Base-by-base conservation (phyloP, 345 rosid species). In the Pistacia atlantica region DNA sequence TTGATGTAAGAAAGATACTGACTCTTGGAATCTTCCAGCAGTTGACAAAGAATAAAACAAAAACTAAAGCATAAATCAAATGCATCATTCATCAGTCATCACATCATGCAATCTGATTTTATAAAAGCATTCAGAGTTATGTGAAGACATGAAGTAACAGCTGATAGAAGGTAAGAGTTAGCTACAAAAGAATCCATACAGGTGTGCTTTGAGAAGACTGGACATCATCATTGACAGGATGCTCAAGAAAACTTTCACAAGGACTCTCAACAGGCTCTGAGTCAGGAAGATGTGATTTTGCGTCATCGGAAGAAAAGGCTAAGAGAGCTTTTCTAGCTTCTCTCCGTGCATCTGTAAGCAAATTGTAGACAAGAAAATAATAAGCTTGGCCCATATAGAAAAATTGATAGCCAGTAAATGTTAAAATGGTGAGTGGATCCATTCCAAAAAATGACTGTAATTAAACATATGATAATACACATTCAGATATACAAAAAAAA, bases 311-410 rank as follows among this genome's bases (percentile, higher is more conserved):
- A 64, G 97, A 85, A 86, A 93, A 92, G 79, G 99, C 98, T 74
- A 96, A 78, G 63, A 93, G 88, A 73, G 99, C 98, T 84, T 87
- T 93, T 84, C 99, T 93, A 78, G 98, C 98, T 90, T 96, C 95
- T 81, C 97, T 88, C 74, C 94, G 98, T 81, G 90, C 94, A 88
- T 91, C 99, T 92, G 84, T 64, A 75, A 48, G 33, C 18, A 74
- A 48, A 80, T 67, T 67, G 75, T 63, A 51, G 65, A 56, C 13
- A 16, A 60, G 46, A 62, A 69, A 67, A 68, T 20, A 25, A 54
- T 25, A 45, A 49, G 42, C 13, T n/a, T 37, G 4, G 42, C 51
- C 55, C 49, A 2, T 48, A 57, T 25, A n/a, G n/a, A 60, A 10
- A 55, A 81, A 58, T 49, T 5, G 46, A 48, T 11, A 11, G 11